Evolutionary conservation across 352 stramenopile species (phyloP), one percentile per base, ranked within the genome.

Genomic region (Phytophthora foliorum): DNA sequence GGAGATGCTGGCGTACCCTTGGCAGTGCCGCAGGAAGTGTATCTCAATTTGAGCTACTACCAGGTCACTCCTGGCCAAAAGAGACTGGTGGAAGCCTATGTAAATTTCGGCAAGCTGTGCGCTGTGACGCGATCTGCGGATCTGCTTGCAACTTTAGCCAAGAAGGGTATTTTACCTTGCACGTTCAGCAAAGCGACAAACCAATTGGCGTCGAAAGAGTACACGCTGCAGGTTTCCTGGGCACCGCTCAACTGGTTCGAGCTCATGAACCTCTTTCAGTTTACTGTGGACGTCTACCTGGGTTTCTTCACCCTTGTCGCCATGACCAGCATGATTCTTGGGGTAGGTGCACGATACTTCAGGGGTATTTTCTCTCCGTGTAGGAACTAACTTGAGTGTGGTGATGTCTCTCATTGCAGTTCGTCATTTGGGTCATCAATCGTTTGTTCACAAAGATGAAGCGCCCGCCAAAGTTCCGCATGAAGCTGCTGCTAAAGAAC

Each of bases 221-320:
- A 98, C 69, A 73, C 78, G 22, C 71, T 99, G 51, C 81, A 97
- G 45, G 82, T 99, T 4, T 86, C 79, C 2, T 98, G 92, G 81
- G 81, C 89, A 34, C 80, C 94, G n/a, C 75, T 99, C 1, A 69
- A 79, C 41, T 99, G 95, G 95, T 98, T 97, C 49, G 89, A 96
- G 57, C 81, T 99, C 44, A 90, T 99, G 52, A 99, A 99, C 64
- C 75, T 86, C 8, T 99, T 99, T 71, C 90, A 98, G 75, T 99
- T 99, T 69, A 90, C 86, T 0, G 84, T 89, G 24, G 86, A 94
- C 61, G 89, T 99, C 3, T 99, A 99, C 64, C 76, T 99, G 14
- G 71, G 97, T 8, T 97, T 99, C 57, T 99, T 98, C 69, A 92
- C 83, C 11, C 70, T 98, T 31, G 88, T 99, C 10, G 96, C 95